These are phyloP conservation scores for Backusella circina DNA, from an alignment of 192 early-diverging fungal species.

Conservation along the genomic window DNA sequence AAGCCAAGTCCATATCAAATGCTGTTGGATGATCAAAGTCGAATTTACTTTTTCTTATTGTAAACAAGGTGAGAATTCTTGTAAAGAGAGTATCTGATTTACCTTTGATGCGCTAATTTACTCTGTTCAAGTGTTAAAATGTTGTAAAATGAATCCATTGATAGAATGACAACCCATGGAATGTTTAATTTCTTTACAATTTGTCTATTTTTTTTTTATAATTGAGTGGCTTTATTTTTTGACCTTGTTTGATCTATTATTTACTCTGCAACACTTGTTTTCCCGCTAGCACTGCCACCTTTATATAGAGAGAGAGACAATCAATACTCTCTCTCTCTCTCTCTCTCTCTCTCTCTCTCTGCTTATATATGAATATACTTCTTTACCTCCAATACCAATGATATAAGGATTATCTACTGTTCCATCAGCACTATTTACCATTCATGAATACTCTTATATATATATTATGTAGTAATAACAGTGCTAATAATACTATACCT, in stretches of 20 bases:
- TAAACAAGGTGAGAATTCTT: background rate
- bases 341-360: too few relatives aligned
- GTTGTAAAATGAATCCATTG: conserved; percentile 98
- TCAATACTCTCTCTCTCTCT: background rate
- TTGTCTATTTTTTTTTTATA: conserved; percentile 32
- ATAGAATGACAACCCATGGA: conserved; percentile 85
- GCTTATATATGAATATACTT: background rate
- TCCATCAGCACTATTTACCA: conserved; percentile 47
- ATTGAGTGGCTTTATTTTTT: background rate
- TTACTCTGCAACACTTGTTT: conserved; percentile 74
- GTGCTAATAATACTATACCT: background rate
- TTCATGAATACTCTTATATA: background rate
- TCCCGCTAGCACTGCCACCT: conserved; percentile 80
- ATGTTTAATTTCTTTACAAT: conserved; percentile 73
- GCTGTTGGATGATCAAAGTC: conserved; percentile 94
- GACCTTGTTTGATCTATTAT: background rate
- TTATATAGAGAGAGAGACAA: background rate
- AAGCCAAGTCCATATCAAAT: conserved; percentile 79
- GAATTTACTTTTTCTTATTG: conserved; percentile 72
- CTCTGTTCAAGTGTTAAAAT: conserved; percentile 73
- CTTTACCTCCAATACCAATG: conserved; percentile 68
- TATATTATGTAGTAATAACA: background rate
- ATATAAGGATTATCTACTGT: conserved; percentile 62
- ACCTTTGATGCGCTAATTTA: conserved; percentile 46
- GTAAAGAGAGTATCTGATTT: background rate